Evolutionary conservation across 2,329 filamentous ascomycete genomes (phyloP).

Genomic region (Fusarium sp.): DNA sequence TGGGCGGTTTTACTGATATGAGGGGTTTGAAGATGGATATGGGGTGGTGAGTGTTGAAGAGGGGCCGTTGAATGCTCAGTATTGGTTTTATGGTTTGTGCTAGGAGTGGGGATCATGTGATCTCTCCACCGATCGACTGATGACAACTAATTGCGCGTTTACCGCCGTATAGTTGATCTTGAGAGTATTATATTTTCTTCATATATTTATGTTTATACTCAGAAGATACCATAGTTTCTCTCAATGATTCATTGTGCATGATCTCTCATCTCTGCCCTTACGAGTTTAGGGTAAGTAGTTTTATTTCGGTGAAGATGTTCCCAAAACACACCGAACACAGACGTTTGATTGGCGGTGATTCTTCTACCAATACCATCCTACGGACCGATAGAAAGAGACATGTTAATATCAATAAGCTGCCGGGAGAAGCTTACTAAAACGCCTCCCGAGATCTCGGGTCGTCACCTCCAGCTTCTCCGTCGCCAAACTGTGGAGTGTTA

Average conservation of each 20-base stretch:
- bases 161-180: background rate
- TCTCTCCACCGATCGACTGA: constrained; percentile 31
- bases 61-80: constrained; percentile 16
- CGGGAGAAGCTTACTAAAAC: background rate
- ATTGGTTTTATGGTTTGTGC: constrained; percentile 32
- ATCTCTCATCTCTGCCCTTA: no score
- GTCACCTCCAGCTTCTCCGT: background rate
- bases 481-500: background rate
- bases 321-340: no score
- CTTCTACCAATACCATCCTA: no score
- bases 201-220: no score
- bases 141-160: constrained; percentile 17
- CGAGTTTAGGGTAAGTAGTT: no score
- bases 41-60: constrained; percentile 10
- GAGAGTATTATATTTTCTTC: background rate
- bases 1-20: constrained; percentile 6
- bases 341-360: no score
- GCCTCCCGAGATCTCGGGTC: background rate
- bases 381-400: background rate
- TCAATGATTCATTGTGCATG: no score
- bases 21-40: background rate
- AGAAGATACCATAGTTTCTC: no score
- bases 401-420: background rate
- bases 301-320: no score
- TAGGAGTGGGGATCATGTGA: constrained; percentile 35